These are phyloP conservation scores for Hypholoma sublateritium DNA, from an alignment of 768 basidiomycete species.

Conservation along the genomic window DNA sequence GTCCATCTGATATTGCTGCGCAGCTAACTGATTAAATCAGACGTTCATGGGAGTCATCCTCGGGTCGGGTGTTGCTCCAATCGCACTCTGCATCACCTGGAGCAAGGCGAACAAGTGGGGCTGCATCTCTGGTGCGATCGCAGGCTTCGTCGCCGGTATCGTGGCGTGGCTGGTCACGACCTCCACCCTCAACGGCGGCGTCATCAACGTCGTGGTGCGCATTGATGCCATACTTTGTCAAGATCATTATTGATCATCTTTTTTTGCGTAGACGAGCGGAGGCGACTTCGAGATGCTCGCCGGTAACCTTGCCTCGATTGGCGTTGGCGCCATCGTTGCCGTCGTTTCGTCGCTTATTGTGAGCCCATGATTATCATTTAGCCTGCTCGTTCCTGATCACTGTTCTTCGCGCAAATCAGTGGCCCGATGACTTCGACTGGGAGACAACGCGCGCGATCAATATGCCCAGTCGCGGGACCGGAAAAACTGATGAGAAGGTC, in stretches of 20 bases:
- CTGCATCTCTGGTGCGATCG: constrained; percentile 71
- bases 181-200: constrained; percentile 61
- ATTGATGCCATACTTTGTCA: background rate
- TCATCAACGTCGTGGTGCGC: constrained; percentile 60
- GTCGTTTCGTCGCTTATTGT: constrained; percentile 64
- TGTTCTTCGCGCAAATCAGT: constrained; percentile 36
- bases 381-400: background rate
- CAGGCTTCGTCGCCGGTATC: constrained; percentile 69
- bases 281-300: constrained; percentile 74
- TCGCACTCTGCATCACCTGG: constrained; percentile 87
- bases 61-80: constrained; percentile 83
- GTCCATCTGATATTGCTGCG: background rate
- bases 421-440: constrained; percentile 85
- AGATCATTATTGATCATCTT: background rate
- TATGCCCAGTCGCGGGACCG: constrained; percentile 17
- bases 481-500: constrained; percentile 24
- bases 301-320: constrained; percentile 87
- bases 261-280: constrained; percentile 40
- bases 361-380: constrained; percentile 19
- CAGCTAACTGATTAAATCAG: constrained; percentile 31
- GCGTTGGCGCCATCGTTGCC: constrained; percentile 76
- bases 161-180: constrained; percentile 88
- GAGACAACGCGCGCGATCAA: constrained; percentile 80
- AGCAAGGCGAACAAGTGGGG: constrained; percentile 83
- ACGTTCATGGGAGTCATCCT: constrained; percentile 88